Percentiles rank a stretch among this genome's conserved stretches.
phyloP scores from a whole-genome alignment of 2,329 filamentous ascomycete genomes.

The Xylaria sp. region DNA sequence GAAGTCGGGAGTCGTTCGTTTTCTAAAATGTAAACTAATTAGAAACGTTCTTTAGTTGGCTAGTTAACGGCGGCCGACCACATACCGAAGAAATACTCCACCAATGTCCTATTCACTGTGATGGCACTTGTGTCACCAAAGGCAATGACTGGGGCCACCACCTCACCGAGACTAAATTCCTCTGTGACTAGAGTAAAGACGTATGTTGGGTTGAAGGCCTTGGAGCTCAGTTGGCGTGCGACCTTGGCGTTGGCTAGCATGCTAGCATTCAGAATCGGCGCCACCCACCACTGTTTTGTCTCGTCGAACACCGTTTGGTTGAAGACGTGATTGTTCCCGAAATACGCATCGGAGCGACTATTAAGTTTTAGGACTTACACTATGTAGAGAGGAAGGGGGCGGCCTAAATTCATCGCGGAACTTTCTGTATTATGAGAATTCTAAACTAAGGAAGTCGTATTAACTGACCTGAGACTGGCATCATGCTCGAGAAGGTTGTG shows the following conservation, averaged over 20 bases:
- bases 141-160: conserved; percentile 61
- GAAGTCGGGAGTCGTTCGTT: conserved; percentile 27
- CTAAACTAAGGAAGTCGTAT: neutral
- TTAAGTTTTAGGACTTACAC: conserved; percentile 1
- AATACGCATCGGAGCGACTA: conserved; percentile 60
- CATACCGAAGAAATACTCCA: conserved; percentile 60
- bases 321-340: conserved; percentile 64
- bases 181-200: conserved; percentile 43
- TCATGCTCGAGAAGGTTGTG: conserved; percentile 63
- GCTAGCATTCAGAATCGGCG: conserved; percentile 51
- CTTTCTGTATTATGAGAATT: neutral
- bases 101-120: conserved; percentile 54
- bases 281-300: conserved; percentile 60
- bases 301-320: conserved; percentile 62
- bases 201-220: conserved; percentile 31
- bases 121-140: conserved; percentile 58
- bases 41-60: neutral
- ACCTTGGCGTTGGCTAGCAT: conserved; percentile 54
- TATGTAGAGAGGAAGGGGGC: neutral
- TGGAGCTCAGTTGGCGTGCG: conserved; percentile 27
- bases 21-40: neutral
- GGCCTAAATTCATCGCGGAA: neutral
- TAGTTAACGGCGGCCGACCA: conserved; percentile 11
- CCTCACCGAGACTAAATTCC: conserved; percentile 62
- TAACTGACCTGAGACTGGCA: conserved; percentile 55